These are phyloP conservation scores for Paecilomyces formosus DNA, from an alignment of 2,329 filamentous ascomycete genomes.

Conservation along the genomic window DNA sequence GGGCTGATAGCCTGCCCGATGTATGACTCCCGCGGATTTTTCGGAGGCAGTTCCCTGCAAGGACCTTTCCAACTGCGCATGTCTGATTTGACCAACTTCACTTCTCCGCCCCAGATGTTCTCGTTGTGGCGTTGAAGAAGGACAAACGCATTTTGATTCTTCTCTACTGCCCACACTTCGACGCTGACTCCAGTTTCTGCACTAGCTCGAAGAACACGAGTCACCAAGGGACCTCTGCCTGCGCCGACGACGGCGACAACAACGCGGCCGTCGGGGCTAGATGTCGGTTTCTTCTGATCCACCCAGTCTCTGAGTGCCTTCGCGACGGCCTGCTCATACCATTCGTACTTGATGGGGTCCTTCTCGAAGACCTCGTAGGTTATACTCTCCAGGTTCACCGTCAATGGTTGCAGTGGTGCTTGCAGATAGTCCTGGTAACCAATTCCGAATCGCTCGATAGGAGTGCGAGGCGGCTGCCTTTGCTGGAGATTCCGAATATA, in stretches of 20 bases:
- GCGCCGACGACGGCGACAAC: constrained; percentile 90
- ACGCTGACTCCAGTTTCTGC: constrained; percentile 67
- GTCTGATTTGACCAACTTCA: constrained; percentile 88
- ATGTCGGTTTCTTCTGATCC: constrained; percentile 63
- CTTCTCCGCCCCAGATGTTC: constrained; percentile 68
- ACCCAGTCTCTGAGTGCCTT: constrained; percentile 77
- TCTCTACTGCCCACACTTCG: constrained; percentile 87
- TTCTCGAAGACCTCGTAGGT: constrained; percentile 99
- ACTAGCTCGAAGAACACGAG: constrained; percentile 75
- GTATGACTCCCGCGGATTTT: constrained; percentile 8
- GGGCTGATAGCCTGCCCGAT: constrained; percentile 29
- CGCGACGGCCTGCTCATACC: constrained; percentile 80
- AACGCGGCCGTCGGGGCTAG: constrained; percentile 61
- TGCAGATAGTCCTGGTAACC: constrained; percentile 93
- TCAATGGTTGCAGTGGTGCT: constrained; percentile 85
- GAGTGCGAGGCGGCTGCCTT: constrained; percentile 61
- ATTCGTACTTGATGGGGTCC: constrained; percentile 94
- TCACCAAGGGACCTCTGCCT: constrained; percentile 85
- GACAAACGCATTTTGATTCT: constrained; percentile 97
- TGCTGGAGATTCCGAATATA: constrained; percentile 81
- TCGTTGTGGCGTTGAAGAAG: constrained; percentile 82
- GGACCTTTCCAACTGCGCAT: constrained; percentile 97
- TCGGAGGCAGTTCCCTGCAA: constrained; percentile 12
- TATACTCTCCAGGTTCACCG: constrained; percentile 92
- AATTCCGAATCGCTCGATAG: constrained; percentile 59